Conservation (phyloP, 495 filamentous ascomycete species). For the Penicillium manginii region DNA sequence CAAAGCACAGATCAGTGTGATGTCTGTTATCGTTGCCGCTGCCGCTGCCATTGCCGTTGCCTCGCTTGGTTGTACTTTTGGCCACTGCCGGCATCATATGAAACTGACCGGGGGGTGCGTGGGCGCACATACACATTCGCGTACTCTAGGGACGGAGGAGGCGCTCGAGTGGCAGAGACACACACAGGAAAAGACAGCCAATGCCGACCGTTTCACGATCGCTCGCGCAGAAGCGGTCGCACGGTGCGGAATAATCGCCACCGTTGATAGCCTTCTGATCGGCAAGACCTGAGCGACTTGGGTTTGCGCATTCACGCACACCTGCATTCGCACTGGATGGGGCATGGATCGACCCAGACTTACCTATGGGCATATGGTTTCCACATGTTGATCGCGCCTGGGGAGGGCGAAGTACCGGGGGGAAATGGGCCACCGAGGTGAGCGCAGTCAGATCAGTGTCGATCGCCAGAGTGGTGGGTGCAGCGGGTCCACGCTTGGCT, state of each 20-base stretch:
- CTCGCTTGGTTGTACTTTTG: conserved; percentile 23
- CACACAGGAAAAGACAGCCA: conserved; percentile 13
- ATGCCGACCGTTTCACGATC: conserved; percentile 36
- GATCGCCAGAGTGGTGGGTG: conserved; percentile 10
- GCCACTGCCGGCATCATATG: conserved; percentile 26
- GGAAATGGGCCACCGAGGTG: conserved; percentile 12
- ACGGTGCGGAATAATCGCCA: conserved; percentile 22
- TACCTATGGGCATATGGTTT: conserved; percentile 8
- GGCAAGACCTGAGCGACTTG: conserved; percentile 23
- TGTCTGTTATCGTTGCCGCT: neutral
- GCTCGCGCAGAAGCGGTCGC: conserved; percentile 8
- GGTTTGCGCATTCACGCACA: conserved; percentile 9
- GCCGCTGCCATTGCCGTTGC: conserved; percentile 5
- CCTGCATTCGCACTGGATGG: conserved; percentile 2
- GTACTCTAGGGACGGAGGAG: too few relatives aligned
- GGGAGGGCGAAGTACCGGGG: conserved; percentile 12
- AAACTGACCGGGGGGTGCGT: conserved; percentile 20
- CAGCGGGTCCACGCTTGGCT: neutral
- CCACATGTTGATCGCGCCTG: conserved; percentile 22
- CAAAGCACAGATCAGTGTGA: conserved; percentile 5
- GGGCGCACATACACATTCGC: neutral
- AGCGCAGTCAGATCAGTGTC: conserved; percentile 17
- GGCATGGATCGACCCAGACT: conserved; percentile 24
- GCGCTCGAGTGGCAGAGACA: too few relatives aligned
- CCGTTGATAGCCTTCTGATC: conserved; percentile 31